Conservation (phyloP, 2,329 filamentous ascomycete species). For the Fusarium nygamai region DNA sequence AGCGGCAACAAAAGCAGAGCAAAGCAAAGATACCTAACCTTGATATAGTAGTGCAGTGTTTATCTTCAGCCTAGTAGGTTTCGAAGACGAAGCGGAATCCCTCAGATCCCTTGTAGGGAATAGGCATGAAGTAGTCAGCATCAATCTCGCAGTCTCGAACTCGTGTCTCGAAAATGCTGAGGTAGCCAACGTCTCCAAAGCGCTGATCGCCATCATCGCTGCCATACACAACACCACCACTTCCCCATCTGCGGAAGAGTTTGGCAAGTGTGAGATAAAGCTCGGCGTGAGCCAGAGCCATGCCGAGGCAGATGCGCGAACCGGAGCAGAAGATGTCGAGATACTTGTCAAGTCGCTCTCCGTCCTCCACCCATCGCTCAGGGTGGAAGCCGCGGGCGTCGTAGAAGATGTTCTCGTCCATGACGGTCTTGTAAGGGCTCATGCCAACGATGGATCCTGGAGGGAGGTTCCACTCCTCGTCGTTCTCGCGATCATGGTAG, state of each 20-base stretch:
- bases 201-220: constrained; percentile 47
- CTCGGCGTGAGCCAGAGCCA: constrained; percentile 52
- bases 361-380: constrained; percentile 50
- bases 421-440: constrained; percentile 51
- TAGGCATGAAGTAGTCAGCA: constrained; percentile 52
- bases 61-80: constrained; percentile 27
- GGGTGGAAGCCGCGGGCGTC: constrained; percentile 48
- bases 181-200: constrained; percentile 47
- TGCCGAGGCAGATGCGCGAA: constrained; percentile 50
- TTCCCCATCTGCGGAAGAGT: constrained; percentile 52
- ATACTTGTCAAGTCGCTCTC: constrained; percentile 47
- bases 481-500: constrained; percentile 43
- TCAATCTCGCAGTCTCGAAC: constrained; percentile 50
- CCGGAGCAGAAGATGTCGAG: constrained; percentile 50
- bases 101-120: constrained; percentile 51
- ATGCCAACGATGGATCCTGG: constrained; percentile 50
- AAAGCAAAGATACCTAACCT: constrained; percentile 21
- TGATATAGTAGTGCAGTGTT: constrained; percentile 15
- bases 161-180: constrained; percentile 50
- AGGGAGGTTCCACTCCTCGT: constrained; percentile 45
- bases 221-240: constrained; percentile 45
- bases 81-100: constrained; percentile 49
- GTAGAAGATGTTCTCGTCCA: constrained; percentile 47
- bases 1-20: background rate
- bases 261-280: constrained; percentile 51